Base-by-base conservation (phyloP, 2,329 filamentous ascomycete genomes). In the Ceratocystis alfenasii region DNA sequence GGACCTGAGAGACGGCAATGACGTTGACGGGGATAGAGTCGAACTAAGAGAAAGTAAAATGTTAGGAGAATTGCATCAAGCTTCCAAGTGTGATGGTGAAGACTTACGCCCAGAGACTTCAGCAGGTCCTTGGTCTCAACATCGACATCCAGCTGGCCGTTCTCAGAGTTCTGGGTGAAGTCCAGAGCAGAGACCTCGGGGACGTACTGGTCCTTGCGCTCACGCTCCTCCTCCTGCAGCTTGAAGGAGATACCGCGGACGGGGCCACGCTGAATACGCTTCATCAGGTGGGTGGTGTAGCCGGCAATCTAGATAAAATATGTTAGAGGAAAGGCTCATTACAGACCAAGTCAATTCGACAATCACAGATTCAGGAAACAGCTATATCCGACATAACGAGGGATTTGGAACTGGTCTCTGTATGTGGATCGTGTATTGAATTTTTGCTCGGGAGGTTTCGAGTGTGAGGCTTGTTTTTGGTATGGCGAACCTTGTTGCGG, bases 201-300 rank as follows among this genome's bases (percentile, higher is more conserved):
- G 72, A 99, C 94, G 84, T 96, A 99, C 85, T 99, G 94, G 84
- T 99, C 94, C 89, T 99, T 99, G 79, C 94, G 89, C 84, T 99
- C 94, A 86, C 94, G 90, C 88, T 99, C 94, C 85, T 99, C 94
- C 84, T 99, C 94, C 83, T 99, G 94, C 69, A 99, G 90, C 87
- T 99, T 99, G 92, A 99, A 99, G 80, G 95, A 99, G 82, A 99
- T 99, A 84, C 94, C 94, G 75, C 94, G 95, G 80, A 99, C 94
- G 72, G 94, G 94, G 72, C 94, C 94, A 79, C 94, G 91, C 85
- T 97, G 94, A 75, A 99, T 99, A 81, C 94, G 94, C 88, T 97
- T 97, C 95, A 99, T 99, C 81, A 95, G 79, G 78, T 95, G 91
- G 72, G 94, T 97, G 75, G 93, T 96, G 87, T 96, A 97, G 75